These are phyloP conservation scores for Auricularia heimuer DNA, from an alignment of 768 basidiomycete genomes.

Conservation along the genomic window DNA sequence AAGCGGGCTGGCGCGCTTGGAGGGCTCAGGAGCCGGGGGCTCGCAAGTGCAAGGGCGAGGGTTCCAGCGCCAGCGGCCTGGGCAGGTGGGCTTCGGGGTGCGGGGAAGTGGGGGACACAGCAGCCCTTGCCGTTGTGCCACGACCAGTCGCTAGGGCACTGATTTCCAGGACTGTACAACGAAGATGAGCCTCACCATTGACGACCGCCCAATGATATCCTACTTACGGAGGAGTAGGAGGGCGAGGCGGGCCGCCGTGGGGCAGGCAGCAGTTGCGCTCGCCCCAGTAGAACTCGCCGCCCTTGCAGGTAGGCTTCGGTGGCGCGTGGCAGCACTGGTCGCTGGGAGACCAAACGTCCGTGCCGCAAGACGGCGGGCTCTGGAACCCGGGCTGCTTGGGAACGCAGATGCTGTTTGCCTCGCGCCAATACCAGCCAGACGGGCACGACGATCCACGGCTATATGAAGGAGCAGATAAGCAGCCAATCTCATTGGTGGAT, in stretches of 20 bases:
- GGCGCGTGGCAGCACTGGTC: slow-evolving; percentile 33
- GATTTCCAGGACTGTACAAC: neutral
- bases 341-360: slow-evolving; percentile 34
- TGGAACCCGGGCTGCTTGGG: slow-evolving; percentile 33
- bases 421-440: slow-evolving; percentile 40
- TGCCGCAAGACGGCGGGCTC: slow-evolving; percentile 34
- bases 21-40: slow-evolving; percentile 28
- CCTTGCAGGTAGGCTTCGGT: slow-evolving; percentile 12
- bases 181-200: neutral
- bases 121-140: slow-evolving; percentile 39
- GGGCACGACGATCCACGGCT: neutral
- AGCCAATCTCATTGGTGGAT: neutral
- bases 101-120: slow-evolving; percentile 42
- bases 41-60: slow-evolving; percentile 32
- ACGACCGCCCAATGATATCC: too few species aligned
- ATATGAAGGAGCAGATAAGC: too few species aligned
- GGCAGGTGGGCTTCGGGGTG: slow-evolving; percentile 29
- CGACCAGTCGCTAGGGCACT: slow-evolving; percentile 39
- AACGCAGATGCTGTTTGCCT: slow-evolving; percentile 41
- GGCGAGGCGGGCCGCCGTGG: slow-evolving; percentile 29
- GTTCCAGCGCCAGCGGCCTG: slow-evolving; percentile 42
- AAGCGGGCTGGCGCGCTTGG: slow-evolving; percentile 16
- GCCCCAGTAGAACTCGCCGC: slow-evolving; percentile 1
- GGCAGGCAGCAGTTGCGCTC: slow-evolving; percentile 19
- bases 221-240: slow-evolving; percentile 38